These are phyloP conservation scores for Acorus calamus DNA, from an alignment of 106 monocot species.

Conservation along the genomic window DNA sequence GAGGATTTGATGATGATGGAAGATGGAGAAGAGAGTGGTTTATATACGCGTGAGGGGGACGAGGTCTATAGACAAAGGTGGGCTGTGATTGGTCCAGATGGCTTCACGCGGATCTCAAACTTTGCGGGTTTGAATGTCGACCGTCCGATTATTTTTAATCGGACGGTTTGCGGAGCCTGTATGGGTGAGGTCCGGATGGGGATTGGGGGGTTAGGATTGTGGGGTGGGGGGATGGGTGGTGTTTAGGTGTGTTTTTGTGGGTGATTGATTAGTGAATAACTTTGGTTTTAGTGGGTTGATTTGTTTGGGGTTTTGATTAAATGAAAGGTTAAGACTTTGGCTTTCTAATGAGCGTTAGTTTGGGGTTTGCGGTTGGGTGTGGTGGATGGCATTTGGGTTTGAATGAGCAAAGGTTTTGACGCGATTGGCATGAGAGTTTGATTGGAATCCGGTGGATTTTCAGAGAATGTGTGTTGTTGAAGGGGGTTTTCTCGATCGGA, in stretches of 20 bases:
- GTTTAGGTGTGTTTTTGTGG: conserved; percentile 41
- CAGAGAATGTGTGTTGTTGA: neutral
- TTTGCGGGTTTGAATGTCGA: conserved; percentile 8
- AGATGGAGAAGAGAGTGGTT: neutral
- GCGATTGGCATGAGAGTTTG: conserved; percentile 19
- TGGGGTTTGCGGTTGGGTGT: neutral
- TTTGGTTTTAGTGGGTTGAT: neutral
- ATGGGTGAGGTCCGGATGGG: conserved; percentile 10
- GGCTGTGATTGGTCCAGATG: conserved; percentile 15
- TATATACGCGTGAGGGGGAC: conserved; percentile 20
- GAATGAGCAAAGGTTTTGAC: conserved; percentile 11
- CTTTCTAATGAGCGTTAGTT: conserved; percentile 21
- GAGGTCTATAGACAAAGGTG: conserved; percentile 4
- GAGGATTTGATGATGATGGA: neutral
- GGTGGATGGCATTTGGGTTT: conserved; percentile 7
- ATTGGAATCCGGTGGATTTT: conserved; percentile 5
- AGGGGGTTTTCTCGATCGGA: neutral
- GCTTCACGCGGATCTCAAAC: conserved; percentile 24
- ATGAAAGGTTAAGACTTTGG: conserved; percentile 13
- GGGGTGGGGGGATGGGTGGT: neutral
- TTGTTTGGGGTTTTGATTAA: neutral
- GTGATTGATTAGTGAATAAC: conserved; percentile 12
- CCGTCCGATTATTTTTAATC: conserved; percentile 25
- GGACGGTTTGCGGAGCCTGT: conserved; percentile 16
- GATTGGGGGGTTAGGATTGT: neutral